A percentile compares a stretch with the other conserved stretches of the same genome.
Evolutionary conservation across 495 filamentous ascomycete species (phyloP).

Genomic region (Bacidia rubella): DNA sequence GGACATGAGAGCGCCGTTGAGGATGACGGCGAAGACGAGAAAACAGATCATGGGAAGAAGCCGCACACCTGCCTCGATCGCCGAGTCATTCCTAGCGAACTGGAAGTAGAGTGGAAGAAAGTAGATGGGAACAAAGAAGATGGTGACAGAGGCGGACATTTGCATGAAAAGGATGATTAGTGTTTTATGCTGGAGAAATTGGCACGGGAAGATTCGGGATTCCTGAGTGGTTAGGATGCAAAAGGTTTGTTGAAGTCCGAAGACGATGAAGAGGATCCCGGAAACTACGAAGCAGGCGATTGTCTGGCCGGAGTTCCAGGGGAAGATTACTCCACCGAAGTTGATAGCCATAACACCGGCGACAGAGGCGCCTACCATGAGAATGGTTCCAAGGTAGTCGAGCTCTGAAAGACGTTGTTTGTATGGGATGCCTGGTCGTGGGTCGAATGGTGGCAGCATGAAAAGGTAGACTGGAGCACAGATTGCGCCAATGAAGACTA

Average conservation of each 20-base stretch:
- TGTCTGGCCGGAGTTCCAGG: conserved; percentile 37
- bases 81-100: conserved; percentile 36
- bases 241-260: conserved; percentile 38
- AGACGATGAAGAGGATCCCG: conserved; percentile 36
- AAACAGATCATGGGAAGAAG: conserved; percentile 45
- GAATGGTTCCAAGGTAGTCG: conserved; percentile 27
- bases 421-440: conserved; percentile 20
- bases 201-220: conserved; percentile 40
- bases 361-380: conserved; percentile 30
- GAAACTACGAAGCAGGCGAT: conserved; percentile 41
- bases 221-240: conserved; percentile 32
- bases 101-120: conserved; percentile 49
- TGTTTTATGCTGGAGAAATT: conserved; percentile 32
- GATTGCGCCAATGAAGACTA: conserved; percentile 41
- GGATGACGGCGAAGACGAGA: conserved; percentile 32
- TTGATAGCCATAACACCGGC: conserved; percentile 35
- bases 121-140: conserved; percentile 31
- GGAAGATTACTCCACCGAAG: conserved; percentile 41
- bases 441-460: conserved; percentile 35
- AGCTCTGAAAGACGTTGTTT: conserved; percentile 11
- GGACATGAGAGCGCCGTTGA: conserved; percentile 38
- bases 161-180: conserved; percentile 33
- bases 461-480: conserved; percentile 45
- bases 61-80: conserved; percentile 37
- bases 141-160: conserved; percentile 19